These are phyloP conservation scores for Piromyces finnis DNA, from an alignment of 192 early-diverging fungal species.

Conservation along the genomic window DNA sequence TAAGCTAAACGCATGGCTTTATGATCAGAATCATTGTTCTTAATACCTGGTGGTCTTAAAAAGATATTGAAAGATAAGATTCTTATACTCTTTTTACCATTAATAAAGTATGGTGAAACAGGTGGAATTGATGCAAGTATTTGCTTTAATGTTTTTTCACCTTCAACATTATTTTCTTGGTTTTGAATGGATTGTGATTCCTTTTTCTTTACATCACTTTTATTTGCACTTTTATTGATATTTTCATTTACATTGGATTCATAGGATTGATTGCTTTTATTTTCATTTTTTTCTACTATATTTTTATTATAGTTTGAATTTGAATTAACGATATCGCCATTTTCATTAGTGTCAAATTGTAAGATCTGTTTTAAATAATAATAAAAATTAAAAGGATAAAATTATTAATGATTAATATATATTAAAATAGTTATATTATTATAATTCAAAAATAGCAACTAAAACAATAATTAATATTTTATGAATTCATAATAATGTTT, in stretches of 20 bases:
- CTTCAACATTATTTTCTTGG: not conserved
- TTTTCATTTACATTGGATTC: not conserved
- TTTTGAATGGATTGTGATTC: not conserved
- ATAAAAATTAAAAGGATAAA: too few species aligned
- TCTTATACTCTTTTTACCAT: not conserved
- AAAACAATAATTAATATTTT: too few species aligned
- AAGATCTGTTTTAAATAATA: too few species aligned
- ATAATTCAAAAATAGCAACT: too few species aligned
- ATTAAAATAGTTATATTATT: too few species aligned
- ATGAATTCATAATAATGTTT: too few species aligned
- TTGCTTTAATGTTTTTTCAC: not conserved
- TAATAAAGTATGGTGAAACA: not conserved
- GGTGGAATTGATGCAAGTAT: not conserved
- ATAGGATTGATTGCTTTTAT: not conserved
- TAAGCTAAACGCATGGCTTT: constrained; percentile 58
- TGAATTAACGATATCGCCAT: too few species aligned
- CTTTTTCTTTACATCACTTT: not conserved
- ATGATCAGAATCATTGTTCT: constrained; percentile 56
- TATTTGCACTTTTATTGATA: not conserved
- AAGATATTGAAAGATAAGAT: constrained; percentile 50
- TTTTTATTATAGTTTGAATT: too few species aligned
- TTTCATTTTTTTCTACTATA: not conserved
- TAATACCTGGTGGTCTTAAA: constrained; percentile 50
- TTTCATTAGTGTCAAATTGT: too few species aligned
- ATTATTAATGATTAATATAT: too few species aligned